Conservation (phyloP, 768 basidiomycete genomes). For the Boletellus ananas region DNA sequence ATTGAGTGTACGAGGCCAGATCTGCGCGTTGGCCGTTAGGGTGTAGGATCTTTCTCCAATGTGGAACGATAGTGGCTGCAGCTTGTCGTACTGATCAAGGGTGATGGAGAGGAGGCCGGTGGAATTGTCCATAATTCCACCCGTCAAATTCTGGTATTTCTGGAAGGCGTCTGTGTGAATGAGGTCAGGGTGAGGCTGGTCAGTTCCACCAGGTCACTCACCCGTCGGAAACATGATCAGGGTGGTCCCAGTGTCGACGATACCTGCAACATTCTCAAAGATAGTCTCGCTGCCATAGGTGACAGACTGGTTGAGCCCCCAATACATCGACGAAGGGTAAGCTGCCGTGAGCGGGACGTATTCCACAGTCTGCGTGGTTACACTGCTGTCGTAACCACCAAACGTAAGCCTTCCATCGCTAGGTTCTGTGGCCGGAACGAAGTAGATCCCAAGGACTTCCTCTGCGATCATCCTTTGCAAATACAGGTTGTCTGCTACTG, state of each 20-base stretch:
- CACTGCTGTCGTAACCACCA: not conserved
- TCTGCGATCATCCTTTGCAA: conserved; percentile 25
- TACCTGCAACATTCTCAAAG: not conserved
- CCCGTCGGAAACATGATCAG: not conserved
- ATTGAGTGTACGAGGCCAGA: not conserved
- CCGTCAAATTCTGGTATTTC: not conserved
- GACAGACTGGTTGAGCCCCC: not conserved
- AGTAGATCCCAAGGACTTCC: conserved; percentile 29
- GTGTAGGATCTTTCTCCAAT: not conserved
- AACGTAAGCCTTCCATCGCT: conserved; percentile 17
- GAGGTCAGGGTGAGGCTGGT: not conserved
- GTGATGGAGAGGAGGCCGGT: not conserved
- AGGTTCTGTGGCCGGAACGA: conserved; percentile 17
- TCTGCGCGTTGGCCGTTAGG: not conserved
- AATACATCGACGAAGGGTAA: not conserved
- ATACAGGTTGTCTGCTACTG: conserved; percentile 34
- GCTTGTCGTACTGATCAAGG: not conserved
- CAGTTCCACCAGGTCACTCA: not conserved
- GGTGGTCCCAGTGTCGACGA: not conserved
- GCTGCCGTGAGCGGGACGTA: not conserved
- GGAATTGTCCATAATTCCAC: not conserved
- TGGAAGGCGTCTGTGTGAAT: not conserved
- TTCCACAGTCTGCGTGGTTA: not conserved
- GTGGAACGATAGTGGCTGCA: not conserved
- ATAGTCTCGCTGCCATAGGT: not conserved